Evolutionary conservation across 495 filamentous ascomycete genomes (phyloP).

Genomic region (Penicillium argentinense): DNA sequence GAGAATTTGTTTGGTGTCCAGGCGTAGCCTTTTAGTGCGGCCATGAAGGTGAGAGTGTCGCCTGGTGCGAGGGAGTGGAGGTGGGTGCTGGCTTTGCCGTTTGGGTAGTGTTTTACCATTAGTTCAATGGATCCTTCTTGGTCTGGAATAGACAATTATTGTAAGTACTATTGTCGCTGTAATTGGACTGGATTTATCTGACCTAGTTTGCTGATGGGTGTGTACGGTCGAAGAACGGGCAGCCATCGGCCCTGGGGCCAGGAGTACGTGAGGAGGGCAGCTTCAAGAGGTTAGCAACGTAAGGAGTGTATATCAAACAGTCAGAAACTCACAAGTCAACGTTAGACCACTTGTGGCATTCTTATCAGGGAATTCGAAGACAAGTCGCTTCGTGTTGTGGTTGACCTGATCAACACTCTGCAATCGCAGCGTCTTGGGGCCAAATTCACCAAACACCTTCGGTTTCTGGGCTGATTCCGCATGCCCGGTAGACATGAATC

Average conservation of each 20-base stretch:
- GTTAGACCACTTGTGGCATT: constrained; percentile 48
- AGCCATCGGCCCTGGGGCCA: constrained; percentile 52
- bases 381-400: constrained; percentile 64
- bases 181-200: constrained; percentile 4
- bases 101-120: constrained; percentile 64
- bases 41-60: constrained; percentile 53
- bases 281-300: constrained; percentile 20
- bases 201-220: constrained; percentile 57
- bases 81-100: constrained; percentile 59
- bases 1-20: constrained; percentile 57
- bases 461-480: constrained; percentile 25
- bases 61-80: constrained; percentile 62
- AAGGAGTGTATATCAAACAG: no score
- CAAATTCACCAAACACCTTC: constrained; percentile 22
- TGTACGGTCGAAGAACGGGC: constrained; percentile 59
- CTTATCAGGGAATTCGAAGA: constrained; percentile 59
- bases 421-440: constrained; percentile 27
- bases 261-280: constrained; percentile 55
- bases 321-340: constrained; percentile 49
- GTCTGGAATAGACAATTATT: constrained; percentile 31
- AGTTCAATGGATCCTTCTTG: constrained; percentile 56
- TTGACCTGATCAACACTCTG: constrained; percentile 56
- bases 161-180: neutral
- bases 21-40: constrained; percentile 48
- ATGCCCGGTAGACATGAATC: constrained; percentile 13